Base-by-base conservation (phyloP, 495 filamentous ascomycete genomes). In the Parachaetomium inaequale region DNA sequence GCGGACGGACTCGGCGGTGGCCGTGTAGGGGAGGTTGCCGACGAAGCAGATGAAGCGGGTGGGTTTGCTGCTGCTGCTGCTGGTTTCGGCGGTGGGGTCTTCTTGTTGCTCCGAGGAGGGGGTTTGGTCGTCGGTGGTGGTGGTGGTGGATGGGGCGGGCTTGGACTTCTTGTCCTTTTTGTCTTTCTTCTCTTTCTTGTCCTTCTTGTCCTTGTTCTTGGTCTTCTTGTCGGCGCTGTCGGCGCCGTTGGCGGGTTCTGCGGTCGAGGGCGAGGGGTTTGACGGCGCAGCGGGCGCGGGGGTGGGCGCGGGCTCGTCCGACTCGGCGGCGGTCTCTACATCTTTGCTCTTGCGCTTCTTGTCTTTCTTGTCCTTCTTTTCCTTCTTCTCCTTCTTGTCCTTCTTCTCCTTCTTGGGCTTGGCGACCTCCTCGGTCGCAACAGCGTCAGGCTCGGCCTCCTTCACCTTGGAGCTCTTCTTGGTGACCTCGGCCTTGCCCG, bases 1-100 rank as follows among this genome's bases (percentile, higher is more conserved):
- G 26, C 70, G 74, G 31, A 98, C 74, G 15, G 85, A 75, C 19
- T 83, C 82, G 43, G 76, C 78, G 15, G 88, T 96, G 45, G 91
- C 89, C 50, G 81, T 85, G 83, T 82, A 97, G 52, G 94, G 94
- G 11, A 98, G 89, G 81, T 97, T 97, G 66, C 89, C 89, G 61
- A 96, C 83, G 77, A 96, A 96, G 72, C 86, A 85, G 62, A 95
- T 93, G 79, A 95, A 95, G 61, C 91, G 84, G 26, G 78, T 67
- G 21, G 75, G 70, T 70, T 86, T 87, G 65, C 72, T 70, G 58
- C 19, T 32, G 50, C 17, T 34, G 14, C 38, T 50, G 26, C 55
- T 57, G 61, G 64, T 51, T 8, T 70, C 66, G 5, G 4, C 19
- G 17, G 8, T 23, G 23, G 2, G 1, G 32, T 25, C 34, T 55